Evolutionary conservation across 2,329 filamentous ascomycete species (phyloP).

Genomic region (Aphanocladium album): DNA sequence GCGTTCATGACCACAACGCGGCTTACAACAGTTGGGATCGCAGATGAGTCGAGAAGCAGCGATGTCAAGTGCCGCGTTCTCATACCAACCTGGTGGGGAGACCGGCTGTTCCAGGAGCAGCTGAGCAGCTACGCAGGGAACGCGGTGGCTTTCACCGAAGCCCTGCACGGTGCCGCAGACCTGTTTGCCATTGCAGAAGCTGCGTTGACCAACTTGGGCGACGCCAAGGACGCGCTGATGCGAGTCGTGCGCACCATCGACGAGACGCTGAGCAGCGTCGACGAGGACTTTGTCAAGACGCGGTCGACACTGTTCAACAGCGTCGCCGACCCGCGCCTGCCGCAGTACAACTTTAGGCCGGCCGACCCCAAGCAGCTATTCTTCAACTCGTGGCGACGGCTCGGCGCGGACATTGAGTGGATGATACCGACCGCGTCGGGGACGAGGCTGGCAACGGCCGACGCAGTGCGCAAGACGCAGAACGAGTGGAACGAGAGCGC

Average conservation of each 20-base stretch:
- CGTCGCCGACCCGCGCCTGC: constrained; percentile 32
- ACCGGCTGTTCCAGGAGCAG: constrained; percentile 27
- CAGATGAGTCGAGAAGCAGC: constrained; percentile 3
- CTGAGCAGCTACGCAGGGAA: constrained; percentile 36
- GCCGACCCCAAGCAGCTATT: constrained; percentile 34
- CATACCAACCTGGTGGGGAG: constrained; percentile 39
- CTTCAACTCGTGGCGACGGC: constrained; percentile 42
- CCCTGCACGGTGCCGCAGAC: constrained; percentile 23
- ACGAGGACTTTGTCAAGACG: constrained; percentile 38
- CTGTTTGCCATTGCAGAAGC: constrained; percentile 19
- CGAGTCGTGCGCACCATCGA: constrained; percentile 27
- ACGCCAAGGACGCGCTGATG: constrained; percentile 21
- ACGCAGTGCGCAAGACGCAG: constrained; percentile 28
- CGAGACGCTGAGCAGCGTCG: constrained; percentile 22
- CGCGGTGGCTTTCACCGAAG: constrained; percentile 34
- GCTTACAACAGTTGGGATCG: constrained; percentile 5
- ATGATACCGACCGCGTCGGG: constrained; percentile 21
- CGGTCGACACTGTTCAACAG: constrained; percentile 31
- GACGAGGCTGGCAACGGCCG: constrained; percentile 17
- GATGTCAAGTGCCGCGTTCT: constrained; percentile 24
- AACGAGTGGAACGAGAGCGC: constrained; percentile 26
- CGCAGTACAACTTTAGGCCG: constrained; percentile 37
- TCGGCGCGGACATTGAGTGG: constrained; percentile 38
- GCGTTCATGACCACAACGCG: constrained; percentile 34
- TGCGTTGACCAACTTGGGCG: constrained; percentile 13